Conservation (phyloP, 441 rosid genomes). For the Manihot esculenta region DNA sequence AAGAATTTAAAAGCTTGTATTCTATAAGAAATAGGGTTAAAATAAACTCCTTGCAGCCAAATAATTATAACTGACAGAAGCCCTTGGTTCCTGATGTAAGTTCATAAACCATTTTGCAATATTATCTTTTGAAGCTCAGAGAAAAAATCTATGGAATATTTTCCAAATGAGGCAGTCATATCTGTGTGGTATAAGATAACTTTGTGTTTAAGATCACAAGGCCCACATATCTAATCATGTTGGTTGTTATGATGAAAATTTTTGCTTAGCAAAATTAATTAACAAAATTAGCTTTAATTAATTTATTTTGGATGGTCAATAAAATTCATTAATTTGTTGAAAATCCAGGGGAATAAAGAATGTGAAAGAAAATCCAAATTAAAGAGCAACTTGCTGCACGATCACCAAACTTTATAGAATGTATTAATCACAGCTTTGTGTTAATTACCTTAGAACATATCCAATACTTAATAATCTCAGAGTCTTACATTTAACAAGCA, state of each 20-base stretch:
- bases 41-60: not conserved
- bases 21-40: too few relatives aligned
- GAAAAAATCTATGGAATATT: constrained; percentile 27
- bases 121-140: constrained; percentile 21
- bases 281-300: not conserved
- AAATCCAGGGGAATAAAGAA: not conserved
- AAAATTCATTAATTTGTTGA: constrained; percentile 21
- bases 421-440: not conserved
- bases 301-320: constrained; percentile 32
- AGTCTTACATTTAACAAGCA: too few relatives aligned
- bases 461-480: too few relatives aligned
- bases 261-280: constrained; percentile 25
- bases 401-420: not conserved
- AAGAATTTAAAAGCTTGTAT: too few relatives aligned
- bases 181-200: constrained; percentile 35
- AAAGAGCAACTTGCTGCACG: not conserved
- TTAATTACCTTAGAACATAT: not conserved
- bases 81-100: constrained; percentile 14
- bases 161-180: constrained; percentile 31
- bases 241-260: constrained; percentile 48
- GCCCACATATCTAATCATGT: constrained; percentile 62
- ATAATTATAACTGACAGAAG: not conserved
- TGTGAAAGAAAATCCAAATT: too few relatives aligned
- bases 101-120: constrained; percentile 20
- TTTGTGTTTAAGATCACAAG: constrained; percentile 34